Evolutionary conservation across 768 basidiomycete species (phyloP), one percentile per base, ranked within the genome.

Genomic region (Calocera viscosa): DNA sequence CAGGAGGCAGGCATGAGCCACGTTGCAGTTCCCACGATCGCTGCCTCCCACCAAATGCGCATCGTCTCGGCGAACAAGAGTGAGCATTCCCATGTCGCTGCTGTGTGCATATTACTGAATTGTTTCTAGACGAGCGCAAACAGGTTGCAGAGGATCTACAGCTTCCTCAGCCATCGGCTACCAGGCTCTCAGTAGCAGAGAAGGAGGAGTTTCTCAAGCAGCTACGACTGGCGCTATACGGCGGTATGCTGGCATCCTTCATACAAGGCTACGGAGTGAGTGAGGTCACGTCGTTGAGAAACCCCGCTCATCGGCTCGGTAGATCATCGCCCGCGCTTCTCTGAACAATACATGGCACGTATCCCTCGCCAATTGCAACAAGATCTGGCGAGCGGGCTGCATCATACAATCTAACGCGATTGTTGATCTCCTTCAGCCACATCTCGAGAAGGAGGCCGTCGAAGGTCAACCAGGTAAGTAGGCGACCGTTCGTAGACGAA

Each of bases 311-410:
- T 16, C 35, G 35, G 30, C 38, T 49, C 33, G 26, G 3, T 40
- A 74, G 73, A 68, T 75, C 67, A 73, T 75, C 64, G 70, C 75
- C 26, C 66, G 71, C 64, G 75, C 75, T 0, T 75, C 74, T 0
- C 65, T 68, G 22, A 71, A 73, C 19, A 64, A 74, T 69, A 68
- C 71, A 63, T 76, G 75, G 73, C 68, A 69, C 65, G 69, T 76
- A 63, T 65, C 67, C 5, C 69, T 76, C 19, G 68, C 69, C 0
- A 63, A 67, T 17, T 74, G 74, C 67, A 68, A 74, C 39, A 63
- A 66, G 39, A 75, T 76, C 66, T 74, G 75, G 75, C 64, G 73
- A n/a, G 73, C 72, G 30, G 76, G 76, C 33, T 76, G 74, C 66
- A 76, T 76, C 67, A 75, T 76, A 60, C 75, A 73, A 64, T 72